Percentiles rank a stretch among this genome's conserved stretches.
phyloP scores from a whole-genome alignment of 2,329 filamentous ascomycete genomes.

The Xylaria sp. region DNA sequence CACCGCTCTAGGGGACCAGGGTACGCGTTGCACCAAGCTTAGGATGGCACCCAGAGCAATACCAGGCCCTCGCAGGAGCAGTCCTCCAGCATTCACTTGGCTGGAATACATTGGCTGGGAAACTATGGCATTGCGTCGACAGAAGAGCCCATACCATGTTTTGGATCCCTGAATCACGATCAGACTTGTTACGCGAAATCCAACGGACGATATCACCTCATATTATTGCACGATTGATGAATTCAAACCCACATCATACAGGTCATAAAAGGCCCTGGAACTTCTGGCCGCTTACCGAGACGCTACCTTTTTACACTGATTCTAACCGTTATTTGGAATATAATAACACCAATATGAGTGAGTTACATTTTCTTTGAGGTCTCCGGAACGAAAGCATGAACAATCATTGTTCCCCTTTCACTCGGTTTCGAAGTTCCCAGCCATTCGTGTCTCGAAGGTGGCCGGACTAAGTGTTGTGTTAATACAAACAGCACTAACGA shows the following conservation, averaged over 20 bases:
- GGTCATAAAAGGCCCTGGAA: constrained; percentile 13
- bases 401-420: neutral
- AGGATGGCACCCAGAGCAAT: neutral
- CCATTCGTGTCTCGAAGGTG: neutral
- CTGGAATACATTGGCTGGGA: neutral
- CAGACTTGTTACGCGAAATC: neutral
- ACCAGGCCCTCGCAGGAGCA: neutral
- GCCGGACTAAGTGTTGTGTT: too few species aligned
- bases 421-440: neutral
- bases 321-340: neutral
- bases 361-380: neutral
- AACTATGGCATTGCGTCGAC: neutral
- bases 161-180: neutral
- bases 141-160: neutral
- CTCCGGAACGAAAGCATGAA: too few species aligned
- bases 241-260: neutral
- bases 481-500: neutral
- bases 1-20: neutral
- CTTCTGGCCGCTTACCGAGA: constrained; percentile 18
- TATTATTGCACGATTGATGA: constrained; percentile 4
- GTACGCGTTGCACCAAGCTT: neutral
- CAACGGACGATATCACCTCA: neutral
- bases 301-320: neutral
- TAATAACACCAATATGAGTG: neutral
- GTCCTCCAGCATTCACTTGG: neutral